Base-by-base conservation (phyloP, 2,329 filamentous ascomycete genomes). In the Penicillium sp. region DNA sequence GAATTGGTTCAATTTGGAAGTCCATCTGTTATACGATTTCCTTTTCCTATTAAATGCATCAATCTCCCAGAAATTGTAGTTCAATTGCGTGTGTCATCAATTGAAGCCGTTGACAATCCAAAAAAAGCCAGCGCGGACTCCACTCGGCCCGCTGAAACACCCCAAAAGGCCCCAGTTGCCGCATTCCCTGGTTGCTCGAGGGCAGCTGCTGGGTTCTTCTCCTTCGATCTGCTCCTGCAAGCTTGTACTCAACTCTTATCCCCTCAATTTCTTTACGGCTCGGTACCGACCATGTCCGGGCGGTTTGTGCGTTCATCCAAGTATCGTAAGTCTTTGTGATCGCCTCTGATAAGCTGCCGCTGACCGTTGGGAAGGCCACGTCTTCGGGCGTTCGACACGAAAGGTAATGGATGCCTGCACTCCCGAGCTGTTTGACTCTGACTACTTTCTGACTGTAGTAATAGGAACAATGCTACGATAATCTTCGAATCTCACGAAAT, bases 401-500 rank as follows among this genome's bases (percentile, higher is more conserved):
- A 97, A 96, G 81, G 84, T 84, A 76, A 62, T 58, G 14, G 18
- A 40, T 40, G 35, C 35, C 18, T 49, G 42, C 18, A n/a, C 22
- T n/a, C 9, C 22, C 20, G 20, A 35, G 14, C 42, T 43, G 23
- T 20, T 48, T 20, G 27, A 25, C 12, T 26, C 20, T 44, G 26
- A 26, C 27, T 9, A 15, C 22, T 8, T 35, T 57, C 47, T 65
- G 18, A 65, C 50, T 22, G n/a, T 11, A 18, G 25, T 25, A 12
- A 5, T 56, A 87, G 85, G 94, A 99, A 76, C 90, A 90, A 84
- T 97, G 92, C 82, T 99, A 97, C 79, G 94, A 99, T 77, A 97
- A 97, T 77, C 81, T 99, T 66, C 90, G 91, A 74, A 91, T 99
- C 77, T 97, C 92, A 71, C 90, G 89, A 77, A 99, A 99, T 86